These are phyloP conservation scores for Scedosporium boydii DNA, from an alignment of 2,329 filamentous ascomycete species.

Conservation along the genomic window DNA sequence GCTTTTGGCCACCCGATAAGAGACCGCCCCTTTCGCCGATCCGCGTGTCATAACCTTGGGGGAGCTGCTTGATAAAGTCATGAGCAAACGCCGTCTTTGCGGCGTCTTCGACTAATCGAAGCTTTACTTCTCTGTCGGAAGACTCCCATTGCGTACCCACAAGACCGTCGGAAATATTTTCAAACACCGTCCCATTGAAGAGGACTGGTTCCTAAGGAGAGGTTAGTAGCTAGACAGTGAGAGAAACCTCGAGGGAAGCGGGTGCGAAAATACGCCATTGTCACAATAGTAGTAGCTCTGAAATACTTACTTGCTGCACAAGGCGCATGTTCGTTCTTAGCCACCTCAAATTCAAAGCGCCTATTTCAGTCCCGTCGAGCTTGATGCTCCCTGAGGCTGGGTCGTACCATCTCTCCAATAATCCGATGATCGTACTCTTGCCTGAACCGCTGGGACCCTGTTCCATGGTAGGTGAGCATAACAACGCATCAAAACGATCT, in stretches of 20 bases:
- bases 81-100: conserved; percentile 41
- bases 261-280: no score
- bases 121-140: conserved; percentile 31
- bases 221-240: no score
- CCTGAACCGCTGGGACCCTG: conserved; percentile 53
- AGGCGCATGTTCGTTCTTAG: conserved; percentile 41
- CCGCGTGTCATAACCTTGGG: conserved; percentile 47
- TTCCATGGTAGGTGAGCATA: no score
- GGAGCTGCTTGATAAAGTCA: conserved; percentile 41
- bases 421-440: conserved; percentile 47
- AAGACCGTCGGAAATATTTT: conserved; percentile 43
- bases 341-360: conserved; percentile 38
- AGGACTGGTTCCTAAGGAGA: conserved; percentile 38
- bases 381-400: conserved; percentile 32
- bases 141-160: conserved; percentile 24
- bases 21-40: conserved; percentile 58
- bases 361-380: conserved; percentile 32
- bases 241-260: conserved; percentile 2
- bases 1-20: conserved; percentile 57
- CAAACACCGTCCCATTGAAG: conserved; percentile 40
- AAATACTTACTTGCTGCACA: conserved; percentile 29
- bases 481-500: neutral
- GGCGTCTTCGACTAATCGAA: conserved; percentile 33
- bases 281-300: no score
- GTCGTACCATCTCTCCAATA: conserved; percentile 52